phyloP scores from a whole-genome alignment of 2,329 filamentous ascomycete genomes.

The Teratosphaeria viscida region DNA sequence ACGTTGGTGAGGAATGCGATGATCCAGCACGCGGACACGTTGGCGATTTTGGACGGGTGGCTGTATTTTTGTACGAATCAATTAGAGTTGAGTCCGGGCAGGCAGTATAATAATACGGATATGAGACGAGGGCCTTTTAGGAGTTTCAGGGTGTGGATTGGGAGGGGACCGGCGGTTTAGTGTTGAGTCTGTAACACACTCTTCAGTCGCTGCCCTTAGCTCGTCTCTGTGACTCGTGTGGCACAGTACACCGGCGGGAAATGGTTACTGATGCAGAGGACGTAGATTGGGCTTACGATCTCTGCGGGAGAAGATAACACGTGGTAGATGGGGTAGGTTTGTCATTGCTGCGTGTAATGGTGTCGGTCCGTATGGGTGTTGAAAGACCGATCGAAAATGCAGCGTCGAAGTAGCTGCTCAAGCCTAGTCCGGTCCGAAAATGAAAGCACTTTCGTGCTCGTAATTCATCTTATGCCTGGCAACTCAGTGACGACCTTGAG shows the following conservation, averaged over 20 bases:
- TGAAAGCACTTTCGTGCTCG: slow-evolving; percentile 17
- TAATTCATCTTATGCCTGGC: slow-evolving; percentile 2
- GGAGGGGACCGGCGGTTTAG: slow-evolving; percentile 28
- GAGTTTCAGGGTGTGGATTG: slow-evolving; percentile 27
- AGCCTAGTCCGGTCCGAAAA: slow-evolving; percentile 10
- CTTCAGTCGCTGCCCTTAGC: slow-evolving; percentile 10
- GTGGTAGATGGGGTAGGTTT: slow-evolving; percentile 2
- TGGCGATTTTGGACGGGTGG: slow-evolving; percentile 32
- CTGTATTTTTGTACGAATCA: slow-evolving; percentile 36
- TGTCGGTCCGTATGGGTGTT: slow-evolving; percentile 4
- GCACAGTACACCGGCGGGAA: slow-evolving; percentile 12
- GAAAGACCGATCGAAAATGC: slow-evolving; percentile 10
- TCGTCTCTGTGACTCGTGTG: slow-evolving; percentile 11
- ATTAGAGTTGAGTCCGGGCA: slow-evolving; percentile 25
- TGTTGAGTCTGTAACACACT: slow-evolving; percentile 2
- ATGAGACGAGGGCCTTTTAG: slow-evolving; percentile 28
- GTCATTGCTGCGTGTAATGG: slow-evolving; percentile 2
- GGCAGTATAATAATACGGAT: slow-evolving; percentile 32
- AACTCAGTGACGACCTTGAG: background rate
- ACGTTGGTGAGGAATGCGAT: slow-evolving; percentile 30
- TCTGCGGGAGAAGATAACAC: slow-evolving; percentile 18
- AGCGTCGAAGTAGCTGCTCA: slow-evolving; percentile 15
- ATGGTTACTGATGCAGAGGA: slow-evolving; percentile 11
- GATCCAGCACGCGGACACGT: slow-evolving; percentile 34
- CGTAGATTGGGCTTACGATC: slow-evolving; percentile 15